Evolutionary conservation across 305 asterid genomes (phyloP).

Genomic region (Fraxinus dipetala): DNA sequence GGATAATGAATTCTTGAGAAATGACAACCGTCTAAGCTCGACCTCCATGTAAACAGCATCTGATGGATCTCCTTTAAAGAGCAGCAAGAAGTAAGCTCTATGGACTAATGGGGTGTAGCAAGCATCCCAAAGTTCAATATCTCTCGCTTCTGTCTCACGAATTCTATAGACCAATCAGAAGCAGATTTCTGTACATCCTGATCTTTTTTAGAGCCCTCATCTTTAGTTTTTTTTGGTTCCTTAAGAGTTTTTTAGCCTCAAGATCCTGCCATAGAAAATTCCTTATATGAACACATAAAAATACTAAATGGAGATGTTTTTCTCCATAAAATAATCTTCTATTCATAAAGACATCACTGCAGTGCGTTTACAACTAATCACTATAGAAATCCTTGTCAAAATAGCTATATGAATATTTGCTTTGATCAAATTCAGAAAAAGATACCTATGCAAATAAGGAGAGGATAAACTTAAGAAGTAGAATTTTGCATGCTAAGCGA

Average conservation of each 20-base stretch:
- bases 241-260: constrained; percentile 4
- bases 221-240: constrained; percentile 9
- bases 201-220: constrained; percentile 19
- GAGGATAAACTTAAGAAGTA: neutral
- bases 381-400: no score
- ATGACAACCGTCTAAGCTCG: constrained; percentile 78
- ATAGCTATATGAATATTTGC: neutral
- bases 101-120: constrained; percentile 71
- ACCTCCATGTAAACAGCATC: constrained; percentile 88
- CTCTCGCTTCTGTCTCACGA: constrained; percentile 62
- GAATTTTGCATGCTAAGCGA: neutral
- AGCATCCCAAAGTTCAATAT: constrained; percentile 73
- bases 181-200: constrained; percentile 27
- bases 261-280: constrained; percentile 29
- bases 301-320: neutral
- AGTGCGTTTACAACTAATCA: neutral
- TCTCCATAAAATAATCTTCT: neutral
- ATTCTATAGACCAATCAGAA: constrained; percentile 53
- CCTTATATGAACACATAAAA: constrained; percentile 5
- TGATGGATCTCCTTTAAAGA: constrained; percentile 81
- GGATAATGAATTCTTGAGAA: constrained; percentile 47
- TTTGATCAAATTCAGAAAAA: neutral
- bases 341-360: neutral
- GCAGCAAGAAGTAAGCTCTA: constrained; percentile 71
- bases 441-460: neutral